Evolutionary conservation across 257 asterid species (phyloP).

Genomic region (Solanum okadae): DNA sequence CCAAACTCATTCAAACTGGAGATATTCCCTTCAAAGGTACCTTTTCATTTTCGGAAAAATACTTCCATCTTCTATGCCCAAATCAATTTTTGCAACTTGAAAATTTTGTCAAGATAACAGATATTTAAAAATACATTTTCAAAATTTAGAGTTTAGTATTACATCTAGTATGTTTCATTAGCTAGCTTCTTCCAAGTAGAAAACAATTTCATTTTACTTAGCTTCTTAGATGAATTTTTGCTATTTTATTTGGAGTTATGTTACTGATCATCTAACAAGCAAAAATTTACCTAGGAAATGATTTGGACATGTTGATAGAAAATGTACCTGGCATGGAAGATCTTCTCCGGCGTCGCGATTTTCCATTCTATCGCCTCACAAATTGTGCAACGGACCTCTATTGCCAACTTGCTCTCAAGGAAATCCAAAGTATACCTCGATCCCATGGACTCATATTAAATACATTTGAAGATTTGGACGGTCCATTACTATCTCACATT

Average conservation of each 20-base stretch:
- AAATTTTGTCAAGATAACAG: too few species aligned
- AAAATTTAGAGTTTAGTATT: not conserved
- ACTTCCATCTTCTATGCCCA: too few species aligned
- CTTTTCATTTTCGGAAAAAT: not conserved
- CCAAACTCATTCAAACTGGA: conserved; percentile 14
- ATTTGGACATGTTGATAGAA: not conserved
- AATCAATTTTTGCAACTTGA: not conserved
- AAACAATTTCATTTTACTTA: not conserved
- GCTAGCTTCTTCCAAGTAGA: not conserved
- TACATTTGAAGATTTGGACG: conserved; percentile 27
- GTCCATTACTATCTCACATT: conserved; percentile 3
- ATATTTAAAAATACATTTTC: not conserved
- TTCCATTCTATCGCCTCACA: conserved; percentile 12
- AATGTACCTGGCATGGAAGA: conserved; percentile 22
- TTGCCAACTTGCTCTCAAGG: not conserved
- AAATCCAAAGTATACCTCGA: conserved; percentile 6
- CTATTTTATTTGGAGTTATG: not conserved
- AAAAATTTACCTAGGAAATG: not conserved
- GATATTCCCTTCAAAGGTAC: conserved; percentile 9
- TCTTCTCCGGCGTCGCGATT: conserved; percentile 18
- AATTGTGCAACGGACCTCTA: conserved; percentile 3
- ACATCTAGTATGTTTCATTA: not conserved
- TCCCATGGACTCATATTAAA: conserved; percentile 19
- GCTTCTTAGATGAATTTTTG: not conserved
- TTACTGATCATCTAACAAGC: not conserved